phyloP scores from a whole-genome alignment of 352 stramenopile species.

The Thalassiosira exigua region DNA sequence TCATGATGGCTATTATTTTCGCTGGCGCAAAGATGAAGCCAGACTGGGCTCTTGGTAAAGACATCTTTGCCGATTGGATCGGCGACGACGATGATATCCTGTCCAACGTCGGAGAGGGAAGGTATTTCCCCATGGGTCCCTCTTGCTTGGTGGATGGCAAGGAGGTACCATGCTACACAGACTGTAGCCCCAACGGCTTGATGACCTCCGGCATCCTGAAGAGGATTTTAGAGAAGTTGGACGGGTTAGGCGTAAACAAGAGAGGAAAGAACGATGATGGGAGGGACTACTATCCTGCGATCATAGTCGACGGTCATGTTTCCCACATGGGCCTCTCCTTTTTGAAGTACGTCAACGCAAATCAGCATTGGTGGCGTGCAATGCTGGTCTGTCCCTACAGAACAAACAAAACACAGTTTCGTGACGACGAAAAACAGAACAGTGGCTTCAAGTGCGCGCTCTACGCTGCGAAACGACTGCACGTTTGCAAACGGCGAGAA shows the following conservation, averaged over 20 bases:
- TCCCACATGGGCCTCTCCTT: constrained; percentile 4
- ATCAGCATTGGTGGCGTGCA: neutral
- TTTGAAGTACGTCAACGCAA: constrained; percentile 3
- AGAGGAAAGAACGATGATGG: constrained; percentile 3
- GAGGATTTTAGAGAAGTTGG: constrained; percentile 3
- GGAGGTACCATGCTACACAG: constrained; percentile 2
- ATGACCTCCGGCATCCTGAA: constrained; percentile 10
- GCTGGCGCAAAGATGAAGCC: constrained; percentile 12
- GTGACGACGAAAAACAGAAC: constrained; percentile 6
- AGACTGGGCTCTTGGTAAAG: neutral
- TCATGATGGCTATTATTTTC: constrained; percentile 21
- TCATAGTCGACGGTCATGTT: constrained; percentile 10
- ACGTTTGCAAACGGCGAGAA: neutral
- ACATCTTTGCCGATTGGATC: constrained; percentile 4
- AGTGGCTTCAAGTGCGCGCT: constrained; percentile 7
- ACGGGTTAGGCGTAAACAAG: neutral
- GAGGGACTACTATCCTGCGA: neutral
- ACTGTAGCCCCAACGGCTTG: constrained; percentile 2
- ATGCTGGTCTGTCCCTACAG: neutral
- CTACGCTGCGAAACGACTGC: neutral
- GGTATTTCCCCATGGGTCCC: neutral
- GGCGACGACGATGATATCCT: constrained; percentile 5
- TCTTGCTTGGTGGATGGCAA: neutral
- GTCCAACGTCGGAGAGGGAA: neutral
- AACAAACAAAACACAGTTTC: constrained; percentile 9